Percentiles rank a stretch among this genome's conserved stretches.
phyloP scores from a whole-genome alignment of 2,329 filamentous ascomycete species.

The Lecanosticta acicola region DNA sequence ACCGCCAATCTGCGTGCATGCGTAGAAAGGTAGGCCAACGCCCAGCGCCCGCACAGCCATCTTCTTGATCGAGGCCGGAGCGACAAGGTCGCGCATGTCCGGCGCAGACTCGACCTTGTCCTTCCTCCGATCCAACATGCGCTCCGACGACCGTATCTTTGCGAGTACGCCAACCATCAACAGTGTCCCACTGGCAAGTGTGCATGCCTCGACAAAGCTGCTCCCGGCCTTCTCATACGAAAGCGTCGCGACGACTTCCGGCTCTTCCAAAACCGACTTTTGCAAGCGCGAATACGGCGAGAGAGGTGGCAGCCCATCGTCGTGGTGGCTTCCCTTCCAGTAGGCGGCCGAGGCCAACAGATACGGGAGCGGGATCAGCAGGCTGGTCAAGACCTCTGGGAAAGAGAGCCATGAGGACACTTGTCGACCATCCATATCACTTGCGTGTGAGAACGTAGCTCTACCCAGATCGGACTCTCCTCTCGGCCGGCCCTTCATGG shows the following conservation, averaged over 20 bases:
- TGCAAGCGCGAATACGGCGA: constrained; percentile 29
- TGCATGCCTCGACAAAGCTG: constrained; percentile 41
- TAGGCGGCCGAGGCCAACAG: constrained; percentile 45
- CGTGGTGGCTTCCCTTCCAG: constrained; percentile 26
- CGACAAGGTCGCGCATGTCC: constrained; percentile 12
- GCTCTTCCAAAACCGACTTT: constrained; percentile 21
- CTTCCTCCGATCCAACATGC: constrained; percentile 30
- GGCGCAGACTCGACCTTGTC: constrained; percentile 17
- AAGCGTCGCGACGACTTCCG: constrained; percentile 9
- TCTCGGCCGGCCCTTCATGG: constrained; percentile 36
- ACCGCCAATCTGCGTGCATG: constrained; percentile 51
- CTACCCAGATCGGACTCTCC: constrained; percentile 44
- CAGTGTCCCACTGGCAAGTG: constrained; percentile 43
- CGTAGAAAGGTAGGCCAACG: constrained; percentile 50
- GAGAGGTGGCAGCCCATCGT: constrained; percentile 25
- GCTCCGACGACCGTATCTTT: constrained; percentile 27
- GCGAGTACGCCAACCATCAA: constrained; percentile 41
- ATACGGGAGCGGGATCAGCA: constrained; percentile 47
- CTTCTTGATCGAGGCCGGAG: constrained; percentile 8
- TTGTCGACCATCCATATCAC: constrained; percentile 15
- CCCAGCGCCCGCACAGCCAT: constrained; percentile 22
- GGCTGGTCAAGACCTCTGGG: constrained; percentile 45
- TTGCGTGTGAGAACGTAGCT: constrained; percentile 24
- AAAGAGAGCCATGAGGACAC: constrained; percentile 33
- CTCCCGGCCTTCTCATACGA: constrained; percentile 12